Base-by-base conservation (phyloP, 2,329 filamentous ascomycete species). In the Tolypocladium ovalisporum region DNA sequence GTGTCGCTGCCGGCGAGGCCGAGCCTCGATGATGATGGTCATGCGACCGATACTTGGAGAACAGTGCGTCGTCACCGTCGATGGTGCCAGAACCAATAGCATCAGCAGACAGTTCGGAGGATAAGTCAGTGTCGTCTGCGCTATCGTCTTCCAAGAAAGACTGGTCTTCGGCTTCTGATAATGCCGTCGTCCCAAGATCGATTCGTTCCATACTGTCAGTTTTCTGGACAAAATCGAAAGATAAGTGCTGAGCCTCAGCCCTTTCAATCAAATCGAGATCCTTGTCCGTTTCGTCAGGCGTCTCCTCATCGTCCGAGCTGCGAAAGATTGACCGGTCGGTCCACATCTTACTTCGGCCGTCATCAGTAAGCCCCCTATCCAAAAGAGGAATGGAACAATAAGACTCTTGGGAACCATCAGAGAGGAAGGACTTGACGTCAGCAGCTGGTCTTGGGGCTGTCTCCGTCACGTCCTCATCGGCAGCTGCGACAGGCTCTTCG, bases 311-410 rank as follows among this genome's bases (percentile, higher is more conserved):
- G 24, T 79, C 80, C 1, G 77, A 73, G 0, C 72, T 79, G 55
- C 77, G 74, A 5, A 84, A 71, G 34, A 85, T 68, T 0, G 83
- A 85, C 47, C 73, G 76, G 42, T 82, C 72, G 12, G 77, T 78
- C 83, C 82, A 85, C 58, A 68, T 71, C 57, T 71, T 72, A 61
- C 75, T 76, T 9, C 66, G 70, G 1, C 70, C 77, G 60, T 83
- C 79, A 47, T 83, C 79, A 0, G 76, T 78, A 35, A 79, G 67
- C 3, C 81, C 88, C 54, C 88, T 82, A 60, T 93, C 87, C 15
- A 95, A 78, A 9, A 94, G 78, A 4, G 90, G 89, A 37, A 86
- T 84, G 0, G 89, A 92, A 42, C 83, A 86, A 67, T 90, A 91
- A 0, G 89, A 93, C 54, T 86, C 84, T 34, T 83, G 80, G 0